Conservation (phyloP, 352 stramenopile species). For the Phytopythium helicoides region DNA sequence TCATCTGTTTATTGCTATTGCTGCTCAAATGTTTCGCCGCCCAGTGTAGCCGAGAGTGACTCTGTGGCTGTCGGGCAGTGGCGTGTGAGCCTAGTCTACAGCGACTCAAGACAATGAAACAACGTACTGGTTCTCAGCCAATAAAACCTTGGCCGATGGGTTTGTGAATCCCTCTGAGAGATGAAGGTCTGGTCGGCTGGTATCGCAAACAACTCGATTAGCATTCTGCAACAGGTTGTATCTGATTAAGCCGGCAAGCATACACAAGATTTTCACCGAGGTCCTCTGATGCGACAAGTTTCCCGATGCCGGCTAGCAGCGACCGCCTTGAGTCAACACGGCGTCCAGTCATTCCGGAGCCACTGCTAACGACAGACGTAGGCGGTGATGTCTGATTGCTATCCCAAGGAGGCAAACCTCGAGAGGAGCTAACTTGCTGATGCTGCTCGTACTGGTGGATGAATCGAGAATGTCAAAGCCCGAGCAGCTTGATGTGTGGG, state of each 20-base stretch:
- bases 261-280: conserved; percentile 35
- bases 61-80: conserved; percentile 40
- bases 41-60: conserved; percentile 46
- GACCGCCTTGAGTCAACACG: conserved; percentile 53
- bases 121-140: conserved; percentile 73
- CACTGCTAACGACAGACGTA: conserved; percentile 22
- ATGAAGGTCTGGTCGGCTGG: conserved; percentile 45
- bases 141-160: conserved; percentile 49
- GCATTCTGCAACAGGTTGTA: conserved; percentile 34
- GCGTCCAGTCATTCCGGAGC: conserved; percentile 31
- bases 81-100: no score
- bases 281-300: conserved; percentile 61
- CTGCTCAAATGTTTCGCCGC: conserved; percentile 24
- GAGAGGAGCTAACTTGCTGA: conserved; percentile 10
- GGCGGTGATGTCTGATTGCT: background rate
- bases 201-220: background rate
- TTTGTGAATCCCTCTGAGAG: conserved; percentile 53
- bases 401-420: conserved; percentile 8
- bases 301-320: conserved; percentile 73
- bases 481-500: background rate
- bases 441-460: conserved; percentile 13
- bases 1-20: background rate
- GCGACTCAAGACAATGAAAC: background rate
- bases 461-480: background rate
- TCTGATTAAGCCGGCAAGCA: conserved; percentile 11